Percentiles rank a stretch among this genome's conserved stretches.
phyloP scores from a whole-genome alignment of 768 basidiomycete genomes.

The Russula lepida region DNA sequence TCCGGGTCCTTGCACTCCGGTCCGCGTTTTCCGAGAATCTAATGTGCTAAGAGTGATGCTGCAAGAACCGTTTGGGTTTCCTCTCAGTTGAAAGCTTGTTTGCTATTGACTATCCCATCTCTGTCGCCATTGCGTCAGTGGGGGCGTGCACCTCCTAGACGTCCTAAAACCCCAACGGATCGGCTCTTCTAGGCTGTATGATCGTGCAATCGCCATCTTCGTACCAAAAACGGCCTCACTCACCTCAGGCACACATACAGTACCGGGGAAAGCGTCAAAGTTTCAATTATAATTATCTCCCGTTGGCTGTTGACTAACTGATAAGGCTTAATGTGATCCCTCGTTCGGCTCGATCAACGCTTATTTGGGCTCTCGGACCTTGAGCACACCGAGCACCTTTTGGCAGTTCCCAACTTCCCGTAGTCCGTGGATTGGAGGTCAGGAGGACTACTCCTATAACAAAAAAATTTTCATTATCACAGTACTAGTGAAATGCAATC shows the following conservation, averaged over 20 bases:
- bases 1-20: conserved; percentile 11
- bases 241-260: not conserved
- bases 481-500: too few species aligned
- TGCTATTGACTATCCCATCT: not conserved
- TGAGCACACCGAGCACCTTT: not conserved
- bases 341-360: conserved; percentile 5
- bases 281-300: not conserved
- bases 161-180: too few species aligned
- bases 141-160: not conserved
- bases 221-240: not conserved
- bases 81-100: conserved; percentile 18
- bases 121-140: not conserved
- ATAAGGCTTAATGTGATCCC: conserved; percentile 13
- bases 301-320: not conserved
- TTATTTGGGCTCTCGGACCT: conserved; percentile 14
- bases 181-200: not conserved
- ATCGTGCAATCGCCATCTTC: not conserved
- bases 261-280: not conserved
- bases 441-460: too few species aligned
- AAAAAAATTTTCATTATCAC: too few species aligned
- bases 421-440: too few species aligned
- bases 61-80: not conserved
- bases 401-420: too few species aligned
- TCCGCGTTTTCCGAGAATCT: not conserved
- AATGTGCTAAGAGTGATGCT: not conserved